Evolutionary conservation across 1,139 yeast species (phyloP).

Genomic region (Yamadazyma buinensis): DNA sequence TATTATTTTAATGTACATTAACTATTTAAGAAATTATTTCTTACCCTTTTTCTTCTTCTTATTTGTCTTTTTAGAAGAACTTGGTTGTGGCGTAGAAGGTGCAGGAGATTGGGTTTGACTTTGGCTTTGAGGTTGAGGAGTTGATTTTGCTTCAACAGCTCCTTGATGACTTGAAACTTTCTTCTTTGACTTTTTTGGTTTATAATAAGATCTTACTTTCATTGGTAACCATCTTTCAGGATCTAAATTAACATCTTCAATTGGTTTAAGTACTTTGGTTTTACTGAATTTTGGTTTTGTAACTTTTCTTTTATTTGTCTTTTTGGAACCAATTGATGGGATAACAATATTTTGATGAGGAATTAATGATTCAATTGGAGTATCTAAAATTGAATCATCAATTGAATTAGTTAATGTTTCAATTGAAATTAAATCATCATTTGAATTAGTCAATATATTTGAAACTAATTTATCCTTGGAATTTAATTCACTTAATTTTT

Average conservation of each 20-base stretch:
- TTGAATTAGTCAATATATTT: conserved; percentile 21
- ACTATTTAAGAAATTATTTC: conserved; percentile 19
- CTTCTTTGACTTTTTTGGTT: conserved; percentile 65
- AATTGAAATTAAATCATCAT: conserved; percentile 27
- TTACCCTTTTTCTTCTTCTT: conserved; percentile 49
- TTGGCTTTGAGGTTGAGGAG: conserved; percentile 10
- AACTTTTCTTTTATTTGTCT: conserved; percentile 19
- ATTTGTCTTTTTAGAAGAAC: conserved; percentile 18
- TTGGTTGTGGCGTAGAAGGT: conserved; percentile 14
- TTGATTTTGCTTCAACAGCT: conserved; percentile 38
- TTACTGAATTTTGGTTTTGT: conserved; percentile 35
- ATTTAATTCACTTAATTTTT: conserved; percentile 23
- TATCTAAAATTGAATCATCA: conserved; percentile 27
- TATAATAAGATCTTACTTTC: conserved; percentile 80
- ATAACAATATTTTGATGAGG: conserved; percentile 1
- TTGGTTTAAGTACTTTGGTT: conserved; percentile 31
- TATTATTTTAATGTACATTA: background rate
- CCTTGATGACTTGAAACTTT: conserved; percentile 65
- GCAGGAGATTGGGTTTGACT: conserved; percentile 14
- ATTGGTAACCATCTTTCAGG: conserved; percentile 87
- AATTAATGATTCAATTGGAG: conserved; percentile 22
- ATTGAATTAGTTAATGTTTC: conserved; percentile 28
- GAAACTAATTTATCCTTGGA: conserved; percentile 32
- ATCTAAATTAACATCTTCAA: conserved; percentile 30
- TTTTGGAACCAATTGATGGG: conserved; percentile 2